These are phyloP conservation scores for Ganoderma lucidum DNA, from an alignment of 1,284 basidiomycete species.

Conservation along the genomic window DNA sequence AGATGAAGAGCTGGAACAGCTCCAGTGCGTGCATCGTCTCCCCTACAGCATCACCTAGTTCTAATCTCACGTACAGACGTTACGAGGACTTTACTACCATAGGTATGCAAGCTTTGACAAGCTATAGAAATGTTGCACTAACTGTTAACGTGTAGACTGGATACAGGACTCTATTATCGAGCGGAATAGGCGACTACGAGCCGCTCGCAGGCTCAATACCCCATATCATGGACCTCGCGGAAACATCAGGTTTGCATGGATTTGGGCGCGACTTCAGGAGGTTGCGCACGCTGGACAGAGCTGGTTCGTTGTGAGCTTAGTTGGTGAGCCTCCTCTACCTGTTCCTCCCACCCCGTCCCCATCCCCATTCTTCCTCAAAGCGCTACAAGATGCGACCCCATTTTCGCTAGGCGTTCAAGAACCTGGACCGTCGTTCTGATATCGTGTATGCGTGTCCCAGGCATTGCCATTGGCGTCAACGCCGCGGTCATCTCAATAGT, in stretches of 20 bases:
- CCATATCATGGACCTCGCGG: conserved; percentile 61
- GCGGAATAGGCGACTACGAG: conserved; percentile 75
- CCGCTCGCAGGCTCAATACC: conserved; percentile 56
- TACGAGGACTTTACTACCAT: conserved; percentile 90
- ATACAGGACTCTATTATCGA: conserved; percentile 94
- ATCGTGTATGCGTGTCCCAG: conserved; percentile 49
- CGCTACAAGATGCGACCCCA: background rate
- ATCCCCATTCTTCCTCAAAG: background rate
- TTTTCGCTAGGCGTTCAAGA: background rate
- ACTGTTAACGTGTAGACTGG: conserved; percentile 73
- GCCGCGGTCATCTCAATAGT: conserved; percentile 95
- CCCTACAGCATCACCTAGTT: no score
- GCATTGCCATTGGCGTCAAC: conserved; percentile 91
- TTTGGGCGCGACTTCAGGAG: conserved; percentile 70
- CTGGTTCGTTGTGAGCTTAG: conserved; percentile 84
- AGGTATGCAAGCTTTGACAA: conserved; percentile 48
- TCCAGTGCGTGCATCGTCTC: conserved; percentile 38
- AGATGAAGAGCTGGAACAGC: conserved; percentile 41
- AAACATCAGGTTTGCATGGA: conserved; percentile 59
- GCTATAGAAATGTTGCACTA: background rate
- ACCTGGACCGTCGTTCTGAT: background rate
- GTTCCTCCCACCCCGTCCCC: background rate
- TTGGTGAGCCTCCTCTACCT: conserved; percentile 65
- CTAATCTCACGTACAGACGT: conserved; percentile 51
- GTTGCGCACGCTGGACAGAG: conserved; percentile 60